Conservation (phyloP, 2,329 filamentous ascomycete genomes). For the Exophiala lecanii-corni region DNA sequence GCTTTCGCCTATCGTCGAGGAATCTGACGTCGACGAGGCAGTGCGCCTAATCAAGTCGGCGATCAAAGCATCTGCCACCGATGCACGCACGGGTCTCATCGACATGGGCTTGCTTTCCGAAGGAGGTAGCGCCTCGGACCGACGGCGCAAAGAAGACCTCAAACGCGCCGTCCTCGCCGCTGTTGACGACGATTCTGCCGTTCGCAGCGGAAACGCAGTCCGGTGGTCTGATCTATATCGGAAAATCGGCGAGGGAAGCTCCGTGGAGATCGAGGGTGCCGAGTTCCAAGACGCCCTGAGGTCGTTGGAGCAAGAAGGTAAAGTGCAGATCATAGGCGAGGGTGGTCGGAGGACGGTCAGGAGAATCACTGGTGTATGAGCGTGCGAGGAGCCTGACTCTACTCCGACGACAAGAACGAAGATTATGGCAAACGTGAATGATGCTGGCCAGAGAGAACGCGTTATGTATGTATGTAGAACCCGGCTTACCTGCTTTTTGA, state of each 20-base stretch:
- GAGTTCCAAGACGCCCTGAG: slow-evolving; percentile 83
- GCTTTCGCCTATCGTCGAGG: slow-evolving; percentile 68
- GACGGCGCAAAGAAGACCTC: slow-evolving; percentile 75
- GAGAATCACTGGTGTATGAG: slow-evolving; percentile 56
- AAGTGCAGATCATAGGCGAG: slow-evolving; percentile 75
- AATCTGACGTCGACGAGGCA: slow-evolving; percentile 80
- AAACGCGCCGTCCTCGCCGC: slow-evolving; percentile 71
- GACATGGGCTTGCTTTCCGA: slow-evolving; percentile 96
- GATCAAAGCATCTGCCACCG: slow-evolving; percentile 95
- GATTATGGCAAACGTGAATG: no score
- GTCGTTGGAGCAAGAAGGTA: slow-evolving; percentile 76
- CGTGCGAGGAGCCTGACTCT: no score
- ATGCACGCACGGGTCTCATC: slow-evolving; percentile 82
- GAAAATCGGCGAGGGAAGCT: slow-evolving; percentile 65
- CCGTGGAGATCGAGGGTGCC: slow-evolving; percentile 64
- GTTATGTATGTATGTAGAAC: no score
- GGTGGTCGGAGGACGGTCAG: slow-evolving; percentile 77
- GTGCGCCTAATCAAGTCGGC: slow-evolving; percentile 89
- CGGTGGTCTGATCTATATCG: slow-evolving; percentile 74
- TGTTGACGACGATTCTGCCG: slow-evolving; percentile 61
- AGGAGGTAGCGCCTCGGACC: slow-evolving; percentile 84
- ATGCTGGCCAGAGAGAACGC: no score
- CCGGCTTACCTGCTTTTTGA: no score
- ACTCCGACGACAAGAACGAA: no score
- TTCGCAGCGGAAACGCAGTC: slow-evolving; percentile 54